Evolutionary conservation across 441 rosid species (phyloP).

Genomic region (Eruca vesicaria): DNA sequence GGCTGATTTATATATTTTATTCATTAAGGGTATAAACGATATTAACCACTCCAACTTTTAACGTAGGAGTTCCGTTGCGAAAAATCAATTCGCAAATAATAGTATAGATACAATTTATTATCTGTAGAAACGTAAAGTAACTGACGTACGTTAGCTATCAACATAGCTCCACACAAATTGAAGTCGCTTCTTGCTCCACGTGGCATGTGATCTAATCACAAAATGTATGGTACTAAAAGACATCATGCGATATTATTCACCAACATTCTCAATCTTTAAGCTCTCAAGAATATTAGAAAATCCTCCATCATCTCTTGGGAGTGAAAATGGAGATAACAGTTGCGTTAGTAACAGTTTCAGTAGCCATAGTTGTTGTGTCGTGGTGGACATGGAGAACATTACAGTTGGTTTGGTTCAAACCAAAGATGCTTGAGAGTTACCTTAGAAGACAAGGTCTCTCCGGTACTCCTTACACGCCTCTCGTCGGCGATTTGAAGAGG

Average conservation of each 20-base stretch:
- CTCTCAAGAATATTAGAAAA: not conserved
- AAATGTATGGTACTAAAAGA: not conserved
- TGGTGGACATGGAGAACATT: not conserved
- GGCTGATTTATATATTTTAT: too few relatives aligned
- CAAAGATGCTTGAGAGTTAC: not conserved
- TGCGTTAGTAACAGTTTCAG: not conserved
- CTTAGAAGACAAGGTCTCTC: not conserved
- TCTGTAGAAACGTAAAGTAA: not conserved
- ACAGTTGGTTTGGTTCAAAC: not conserved
- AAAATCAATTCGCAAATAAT: too few relatives aligned
- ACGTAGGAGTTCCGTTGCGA: too few relatives aligned
- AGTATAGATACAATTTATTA: not conserved
- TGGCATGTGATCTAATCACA: not conserved
- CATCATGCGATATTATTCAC: not conserved
- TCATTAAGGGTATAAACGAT: too few relatives aligned
- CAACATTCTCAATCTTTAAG: not conserved
- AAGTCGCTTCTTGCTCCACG: not conserved
- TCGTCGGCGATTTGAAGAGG: not conserved
- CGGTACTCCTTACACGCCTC: not conserved
- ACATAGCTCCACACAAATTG: not conserved
- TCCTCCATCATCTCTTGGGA: not conserved
- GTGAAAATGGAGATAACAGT: not conserved
- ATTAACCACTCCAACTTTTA: too few relatives aligned
- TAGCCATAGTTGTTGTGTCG: not conserved
- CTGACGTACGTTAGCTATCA: not conserved